These are phyloP conservation scores for Magnaporthiopsis rhizophila DNA, from an alignment of 2,329 filamentous ascomycete species.

Conservation along the genomic window DNA sequence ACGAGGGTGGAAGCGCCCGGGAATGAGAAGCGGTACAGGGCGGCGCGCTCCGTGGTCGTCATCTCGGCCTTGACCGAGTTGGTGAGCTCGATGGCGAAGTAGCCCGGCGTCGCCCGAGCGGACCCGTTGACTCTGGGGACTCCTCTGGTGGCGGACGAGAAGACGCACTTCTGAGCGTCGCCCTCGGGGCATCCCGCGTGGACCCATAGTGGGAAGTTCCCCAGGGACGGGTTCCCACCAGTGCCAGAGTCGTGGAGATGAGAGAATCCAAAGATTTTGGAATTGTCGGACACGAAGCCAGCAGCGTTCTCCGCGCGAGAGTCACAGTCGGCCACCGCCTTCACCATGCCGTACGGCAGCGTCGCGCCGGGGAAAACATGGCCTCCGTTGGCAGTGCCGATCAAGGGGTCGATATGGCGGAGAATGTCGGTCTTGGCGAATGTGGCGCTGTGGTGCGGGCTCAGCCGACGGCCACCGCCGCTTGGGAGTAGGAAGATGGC, in stretches of 20 bases:
- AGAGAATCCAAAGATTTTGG: conserved; percentile 21
- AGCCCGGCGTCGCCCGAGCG: conserved; percentile 39
- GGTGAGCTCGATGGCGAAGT: conserved; percentile 40
- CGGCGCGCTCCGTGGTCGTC: conserved; percentile 41
- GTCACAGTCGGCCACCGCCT: conserved; percentile 19
- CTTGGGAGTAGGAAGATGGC: background rate
- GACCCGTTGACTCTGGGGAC: conserved; percentile 33
- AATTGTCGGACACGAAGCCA: background rate
- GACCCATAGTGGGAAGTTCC: conserved; percentile 29
- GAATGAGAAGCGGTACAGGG: conserved; percentile 44
- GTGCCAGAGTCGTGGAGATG: conserved; percentile 24
- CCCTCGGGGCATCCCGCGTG: conserved; percentile 25
- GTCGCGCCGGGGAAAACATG: conserved; percentile 22
- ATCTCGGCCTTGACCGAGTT: conserved; percentile 42
- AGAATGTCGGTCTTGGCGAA: conserved; percentile 9
- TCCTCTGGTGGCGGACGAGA: conserved; percentile 33
- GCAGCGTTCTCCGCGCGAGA: background rate
- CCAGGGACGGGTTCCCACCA: conserved; percentile 22
- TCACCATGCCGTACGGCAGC: conserved; percentile 22
- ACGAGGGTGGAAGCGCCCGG: conserved; percentile 21
- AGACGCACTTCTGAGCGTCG: conserved; percentile 32
- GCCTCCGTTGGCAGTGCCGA: conserved; percentile 20
- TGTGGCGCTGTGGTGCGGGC: background rate
- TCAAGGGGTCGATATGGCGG: conserved; percentile 19
- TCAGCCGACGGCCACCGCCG: background rate